Evolutionary conservation across 208 protist genomes (phyloP), one percentile per base, ranked within the genome.

Genomic region (Balamuthia mandrillaris): DNA sequence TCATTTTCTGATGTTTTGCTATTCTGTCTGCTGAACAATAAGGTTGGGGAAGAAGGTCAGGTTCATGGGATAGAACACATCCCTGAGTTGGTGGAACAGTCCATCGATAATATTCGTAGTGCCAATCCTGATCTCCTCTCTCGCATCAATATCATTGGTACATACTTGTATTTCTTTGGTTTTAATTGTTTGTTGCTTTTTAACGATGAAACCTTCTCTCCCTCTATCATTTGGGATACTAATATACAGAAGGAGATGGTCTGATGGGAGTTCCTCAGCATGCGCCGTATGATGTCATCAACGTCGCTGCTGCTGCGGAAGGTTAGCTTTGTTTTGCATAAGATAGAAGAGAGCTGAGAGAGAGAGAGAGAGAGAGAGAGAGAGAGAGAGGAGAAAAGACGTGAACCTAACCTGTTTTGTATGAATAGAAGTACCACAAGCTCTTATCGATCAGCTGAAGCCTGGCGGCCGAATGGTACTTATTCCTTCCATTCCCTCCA

Each of bases 291-390:
- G 91, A 94, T 66, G 49, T 29, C 16, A 94, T 94, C 24, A 88
- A 94, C 81, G 91, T 94, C 10, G 91, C 91, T 21, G 91, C 91
- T 5, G 87, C 90, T 16, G 75, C 91, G 9, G 52, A 45, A 37
- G 68, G 86, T 90, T 44, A 35, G 10, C 49, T n/a, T n/a, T n/a
- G n/a, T n/a, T n/a, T n/a, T n/a, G n/a, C n/a, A n/a, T n/a, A n/a
- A n/a, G n/a, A n/a, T n/a, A n/a, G n/a, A n/a, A n/a, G n/a, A n/a
- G n/a, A n/a, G n/a, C n/a, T n/a, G n/a, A n/a, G n/a, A n/a, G n/a
- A n/a, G n/a, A n/a, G n/a, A n/a, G n/a, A n/a, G n/a, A n/a, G n/a
- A n/a, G n/a, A n/a, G n/a, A n/a, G n/a, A n/a, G n/a, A n/a, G n/a
- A n/a, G n/a, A n/a, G n/a, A n/a, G n/a, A n/a, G n/a, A n/a, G n/a